Base-by-base conservation (phyloP, 805 yeast genomes). In the Candida cerambycidarum region DNA sequence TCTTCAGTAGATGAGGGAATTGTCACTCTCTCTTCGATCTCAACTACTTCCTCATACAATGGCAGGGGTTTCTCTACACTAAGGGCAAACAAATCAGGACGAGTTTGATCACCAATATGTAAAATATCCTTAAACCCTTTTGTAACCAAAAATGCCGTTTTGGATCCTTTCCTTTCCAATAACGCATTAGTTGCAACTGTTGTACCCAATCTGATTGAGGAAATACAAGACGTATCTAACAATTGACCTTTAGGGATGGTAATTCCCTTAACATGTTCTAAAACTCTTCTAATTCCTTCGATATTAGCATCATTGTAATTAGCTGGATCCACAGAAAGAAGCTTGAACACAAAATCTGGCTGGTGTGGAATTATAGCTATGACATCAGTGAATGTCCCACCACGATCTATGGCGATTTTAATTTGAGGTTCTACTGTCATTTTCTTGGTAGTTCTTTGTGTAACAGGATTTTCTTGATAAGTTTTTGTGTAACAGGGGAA, bases 311-410 rank as follows among this genome's bases (percentile, higher is more conserved):
- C 58, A 10, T 41, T 23, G 32, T 54, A 54, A 32, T 54, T 54
- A 30, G 42, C 25, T 2, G 56, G 56, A 39, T 54, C 58, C 2
- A 50, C 56, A 5, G 55, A 51, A 24, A 54, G 38, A 14, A 53
- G 38, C 41, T 51, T 53, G 59, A 89, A 73, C 3, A 85, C 78
- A 18, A 76, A 71, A 54, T 83, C 73, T 54, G 83, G 88, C 64
- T 42, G 69, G 63, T 23, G 73, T 56, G 52, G 77, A 66, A 45
- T 69, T 67, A 47, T 62, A 37, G 65, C 86, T 65, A 44, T 34
- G 15, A 57, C 51, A 45, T 57, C 61, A 32, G 57, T 53, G 41
- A 57, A 57, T 5, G 61, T 55, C 13, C 61, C 61, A 42, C 61
- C 61, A 39, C 61, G 42, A 42, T 57, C 61, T 13, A 57, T 54